These are phyloP conservation scores for Vigna unguiculata DNA, from an alignment of 306 rosid genomes.

Conservation along the genomic window DNA sequence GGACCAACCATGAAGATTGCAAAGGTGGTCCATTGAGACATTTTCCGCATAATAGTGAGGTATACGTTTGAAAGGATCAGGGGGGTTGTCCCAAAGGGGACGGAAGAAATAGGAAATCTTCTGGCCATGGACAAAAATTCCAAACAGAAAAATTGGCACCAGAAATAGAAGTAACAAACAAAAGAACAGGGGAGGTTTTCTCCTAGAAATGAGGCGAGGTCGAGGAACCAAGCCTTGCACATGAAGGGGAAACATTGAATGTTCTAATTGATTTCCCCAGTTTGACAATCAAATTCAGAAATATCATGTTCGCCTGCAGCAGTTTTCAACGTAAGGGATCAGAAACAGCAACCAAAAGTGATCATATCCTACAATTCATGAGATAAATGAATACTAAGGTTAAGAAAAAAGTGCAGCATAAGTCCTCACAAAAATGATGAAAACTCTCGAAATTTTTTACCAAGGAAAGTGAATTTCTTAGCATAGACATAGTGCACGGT, in stretches of 20 bases:
- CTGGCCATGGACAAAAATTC: constrained; percentile 53
- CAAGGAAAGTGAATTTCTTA: constrained; percentile 7
- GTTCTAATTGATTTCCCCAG: constrained; percentile 41
- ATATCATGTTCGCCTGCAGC: constrained; percentile 61
- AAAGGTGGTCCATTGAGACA: constrained; percentile 79
- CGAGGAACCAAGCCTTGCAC: constrained; percentile 56
- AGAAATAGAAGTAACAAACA: constrained; percentile 50
- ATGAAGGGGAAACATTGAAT: constrained; percentile 39
- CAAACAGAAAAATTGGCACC: constrained; percentile 58
- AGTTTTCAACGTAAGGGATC: constrained; percentile 33
- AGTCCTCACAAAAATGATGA: constrained; percentile 25
- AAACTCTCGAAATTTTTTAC: background rate
- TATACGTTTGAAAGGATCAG: constrained; percentile 62
- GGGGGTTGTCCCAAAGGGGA: constrained; percentile 92
- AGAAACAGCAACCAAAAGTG: constrained; percentile 30
- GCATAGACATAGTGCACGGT: constrained; percentile 5
- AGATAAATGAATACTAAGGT: constrained; percentile 11
- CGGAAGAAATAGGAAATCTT: constrained; percentile 80
- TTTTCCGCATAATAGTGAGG: constrained; percentile 95
- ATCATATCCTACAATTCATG: constrained; percentile 2
- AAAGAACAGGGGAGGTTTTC: constrained; percentile 52
- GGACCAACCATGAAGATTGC: constrained; percentile 90
- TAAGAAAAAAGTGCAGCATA: background rate
- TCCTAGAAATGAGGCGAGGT: constrained; percentile 54
- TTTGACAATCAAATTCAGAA: constrained; percentile 41